Evolutionary conservation across 306 rosid genomes (phyloP).

Genomic region (Rubus idaeus): DNA sequence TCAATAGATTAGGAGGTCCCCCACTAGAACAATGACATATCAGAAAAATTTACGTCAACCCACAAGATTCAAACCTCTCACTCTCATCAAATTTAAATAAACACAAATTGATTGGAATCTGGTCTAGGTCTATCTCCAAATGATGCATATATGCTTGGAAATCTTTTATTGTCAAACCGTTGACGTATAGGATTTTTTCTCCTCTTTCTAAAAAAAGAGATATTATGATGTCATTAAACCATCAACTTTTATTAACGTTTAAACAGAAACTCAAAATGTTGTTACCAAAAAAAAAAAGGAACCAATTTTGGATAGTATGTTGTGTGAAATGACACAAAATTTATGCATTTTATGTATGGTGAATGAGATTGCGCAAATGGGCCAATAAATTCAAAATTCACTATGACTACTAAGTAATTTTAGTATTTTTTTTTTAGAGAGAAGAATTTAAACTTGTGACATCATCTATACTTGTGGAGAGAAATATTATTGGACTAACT

Average conservation of each 20-base stretch:
- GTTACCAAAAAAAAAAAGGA: too few relatives aligned
- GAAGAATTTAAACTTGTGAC: too few relatives aligned
- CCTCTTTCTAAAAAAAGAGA: background rate
- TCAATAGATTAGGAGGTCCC: background rate
- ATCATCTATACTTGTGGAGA: too few relatives aligned
- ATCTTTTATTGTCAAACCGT: background rate
- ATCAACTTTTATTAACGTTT: background rate
- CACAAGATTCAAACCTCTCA: conserved; percentile 3
- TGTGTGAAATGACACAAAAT: too few relatives aligned
- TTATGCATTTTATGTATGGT: too few relatives aligned
- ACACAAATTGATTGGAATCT: background rate
- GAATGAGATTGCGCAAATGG: too few relatives aligned
- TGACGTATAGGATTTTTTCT: background rate
- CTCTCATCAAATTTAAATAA: background rate
- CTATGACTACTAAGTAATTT: too few relatives aligned
- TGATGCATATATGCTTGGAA: background rate
- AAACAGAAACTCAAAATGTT: too few relatives aligned
- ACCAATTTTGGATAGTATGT: too few relatives aligned
- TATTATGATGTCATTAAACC: background rate
- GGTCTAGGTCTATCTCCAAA: background rate
- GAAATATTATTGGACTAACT: too few relatives aligned
- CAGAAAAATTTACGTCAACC: background rate
- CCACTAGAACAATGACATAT: background rate
- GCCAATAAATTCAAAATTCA: too few relatives aligned
- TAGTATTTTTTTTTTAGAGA: too few relatives aligned